These are phyloP conservation scores for Cercophora samala DNA, from an alignment of 495 filamentous ascomycete species.

Conservation along the genomic window DNA sequence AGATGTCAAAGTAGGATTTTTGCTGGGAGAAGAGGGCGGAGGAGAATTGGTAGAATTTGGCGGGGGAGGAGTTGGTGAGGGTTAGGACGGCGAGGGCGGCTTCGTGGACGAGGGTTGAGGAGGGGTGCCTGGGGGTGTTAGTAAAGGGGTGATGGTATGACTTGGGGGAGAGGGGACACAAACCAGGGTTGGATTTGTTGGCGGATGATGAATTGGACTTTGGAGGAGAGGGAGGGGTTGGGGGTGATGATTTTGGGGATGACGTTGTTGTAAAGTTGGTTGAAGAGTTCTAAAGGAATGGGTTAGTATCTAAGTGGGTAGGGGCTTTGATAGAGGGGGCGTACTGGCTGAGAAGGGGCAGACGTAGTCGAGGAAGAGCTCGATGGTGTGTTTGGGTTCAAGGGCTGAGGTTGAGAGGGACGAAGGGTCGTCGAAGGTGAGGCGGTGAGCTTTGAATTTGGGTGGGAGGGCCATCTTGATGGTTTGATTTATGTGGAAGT, in stretches of 20 bases:
- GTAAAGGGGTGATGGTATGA: no score
- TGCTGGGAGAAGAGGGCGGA: conserved; percentile 68
- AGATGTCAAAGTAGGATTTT: conserved; percentile 74
- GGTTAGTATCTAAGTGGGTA: conserved; percentile 46
- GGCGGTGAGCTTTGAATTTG: conserved; percentile 70
- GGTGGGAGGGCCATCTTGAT: conserved; percentile 69
- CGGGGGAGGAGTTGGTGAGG: conserved; percentile 46
- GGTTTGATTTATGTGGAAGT: background rate
- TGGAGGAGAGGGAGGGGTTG: conserved; percentile 51
- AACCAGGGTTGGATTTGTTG: conserved; percentile 95
- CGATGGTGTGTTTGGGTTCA: conserved; percentile 63
- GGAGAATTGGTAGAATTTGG: conserved; percentile 75
- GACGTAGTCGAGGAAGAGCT: conserved; percentile 83
- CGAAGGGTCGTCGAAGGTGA: conserved; percentile 37
- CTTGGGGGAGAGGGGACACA: no score
- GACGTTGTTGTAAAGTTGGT: conserved; percentile 48
- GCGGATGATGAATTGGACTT: conserved; percentile 72
- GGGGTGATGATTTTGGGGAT: conserved; percentile 56
- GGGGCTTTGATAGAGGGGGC: conserved; percentile 13
- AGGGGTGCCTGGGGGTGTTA: no score
- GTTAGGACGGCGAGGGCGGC: conserved; percentile 73
- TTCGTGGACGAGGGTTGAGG: conserved; percentile 83
- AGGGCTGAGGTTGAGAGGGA: conserved; percentile 30
- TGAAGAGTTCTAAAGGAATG: conserved; percentile 57
- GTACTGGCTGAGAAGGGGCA: conserved; percentile 59